A percentile compares a stretch with the other conserved stretches of the same genome.
These are phyloP conservation scores for Ilyonectria robusta DNA, from an alignment of 2,329 filamentous ascomycete genomes.

Conservation along the genomic window DNA sequence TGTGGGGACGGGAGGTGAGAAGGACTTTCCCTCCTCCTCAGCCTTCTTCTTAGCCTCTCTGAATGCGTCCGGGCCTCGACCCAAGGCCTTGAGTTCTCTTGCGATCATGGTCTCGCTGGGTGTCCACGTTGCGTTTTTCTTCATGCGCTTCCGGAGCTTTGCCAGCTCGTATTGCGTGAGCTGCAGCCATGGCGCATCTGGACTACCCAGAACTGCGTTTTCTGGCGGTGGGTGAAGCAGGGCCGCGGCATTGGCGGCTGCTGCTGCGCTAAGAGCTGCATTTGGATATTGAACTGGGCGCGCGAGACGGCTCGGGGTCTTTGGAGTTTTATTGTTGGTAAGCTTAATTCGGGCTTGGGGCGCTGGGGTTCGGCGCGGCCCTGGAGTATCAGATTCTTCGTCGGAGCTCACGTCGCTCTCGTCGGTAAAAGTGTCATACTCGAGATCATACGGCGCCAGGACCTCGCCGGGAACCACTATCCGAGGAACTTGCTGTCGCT, in stretches of 20 bases:
- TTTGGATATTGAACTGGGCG: slow-evolving; percentile 54
- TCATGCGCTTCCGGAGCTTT: slow-evolving; percentile 85
- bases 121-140: slow-evolving; percentile 90
- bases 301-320: slow-evolving; percentile 59
- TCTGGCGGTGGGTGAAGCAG: slow-evolving; percentile 71
- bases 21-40: slow-evolving; percentile 74
- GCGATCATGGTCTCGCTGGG: slow-evolving; percentile 90
- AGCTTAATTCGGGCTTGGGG: slow-evolving; percentile 65
- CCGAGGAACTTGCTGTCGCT: slow-evolving; percentile 64
- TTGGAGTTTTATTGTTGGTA: slow-evolving; percentile 59
- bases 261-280: slow-evolving; percentile 55
- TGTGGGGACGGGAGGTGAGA: slow-evolving; percentile 61
- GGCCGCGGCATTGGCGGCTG: slow-evolving; percentile 58
- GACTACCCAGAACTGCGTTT: slow-evolving; percentile 70
- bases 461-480: slow-evolving; percentile 78
- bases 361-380: slow-evolving; percentile 54
- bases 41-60: slow-evolving; percentile 74
- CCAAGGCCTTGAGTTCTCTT: slow-evolving; percentile 79
- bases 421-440: slow-evolving; percentile 71
- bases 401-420: slow-evolving; percentile 68
- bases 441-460: slow-evolving; percentile 74
- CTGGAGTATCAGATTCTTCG: slow-evolving; percentile 61
- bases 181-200: slow-evolving; percentile 76
- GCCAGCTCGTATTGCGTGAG: slow-evolving; percentile 76
- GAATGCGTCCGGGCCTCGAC: slow-evolving; percentile 76